Evolutionary conservation across 441 rosid genomes (phyloP).

Genomic region (Populus hybrid): DNA sequence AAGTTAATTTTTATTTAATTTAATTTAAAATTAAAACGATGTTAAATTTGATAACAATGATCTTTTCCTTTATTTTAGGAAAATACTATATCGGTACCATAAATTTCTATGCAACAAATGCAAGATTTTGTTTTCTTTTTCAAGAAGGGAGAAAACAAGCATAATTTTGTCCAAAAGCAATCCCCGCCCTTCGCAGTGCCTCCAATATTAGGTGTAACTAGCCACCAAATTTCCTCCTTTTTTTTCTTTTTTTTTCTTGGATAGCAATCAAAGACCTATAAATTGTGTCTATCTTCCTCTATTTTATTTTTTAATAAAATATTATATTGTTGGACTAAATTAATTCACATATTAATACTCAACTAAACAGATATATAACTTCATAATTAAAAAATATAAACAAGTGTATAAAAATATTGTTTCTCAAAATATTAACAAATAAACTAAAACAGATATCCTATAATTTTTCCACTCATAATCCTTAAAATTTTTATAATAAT

Average conservation of each 20-base stretch:
- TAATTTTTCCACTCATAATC: too few species aligned
- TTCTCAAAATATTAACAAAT: neutral
- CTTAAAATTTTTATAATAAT: neutral
- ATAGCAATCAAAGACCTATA: neutral
- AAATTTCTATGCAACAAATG: neutral
- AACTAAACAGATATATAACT: neutral
- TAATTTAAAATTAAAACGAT: too few species aligned
- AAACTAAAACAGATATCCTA: too few species aligned
- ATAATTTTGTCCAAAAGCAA: neutral
- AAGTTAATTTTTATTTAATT: too few species aligned
- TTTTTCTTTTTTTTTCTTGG: neutral
- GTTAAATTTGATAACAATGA: too few species aligned
- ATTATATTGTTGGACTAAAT: neutral
- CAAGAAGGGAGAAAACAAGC: neutral
- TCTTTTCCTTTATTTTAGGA: too few species aligned
- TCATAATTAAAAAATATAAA: neutral
- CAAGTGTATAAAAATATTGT: neutral
- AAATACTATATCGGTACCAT: too few species aligned
- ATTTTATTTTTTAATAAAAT: neutral
- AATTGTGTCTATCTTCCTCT: neutral
- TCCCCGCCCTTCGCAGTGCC: neutral
- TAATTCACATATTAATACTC: neutral
- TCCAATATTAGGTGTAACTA: neutral
- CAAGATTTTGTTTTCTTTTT: slow-evolving; percentile 10
- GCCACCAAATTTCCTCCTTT: neutral